Evolutionary conservation across 257 asterid species (phyloP), one percentile per base, ranked within the genome.

Genomic region (Catharanthus roseus): DNA sequence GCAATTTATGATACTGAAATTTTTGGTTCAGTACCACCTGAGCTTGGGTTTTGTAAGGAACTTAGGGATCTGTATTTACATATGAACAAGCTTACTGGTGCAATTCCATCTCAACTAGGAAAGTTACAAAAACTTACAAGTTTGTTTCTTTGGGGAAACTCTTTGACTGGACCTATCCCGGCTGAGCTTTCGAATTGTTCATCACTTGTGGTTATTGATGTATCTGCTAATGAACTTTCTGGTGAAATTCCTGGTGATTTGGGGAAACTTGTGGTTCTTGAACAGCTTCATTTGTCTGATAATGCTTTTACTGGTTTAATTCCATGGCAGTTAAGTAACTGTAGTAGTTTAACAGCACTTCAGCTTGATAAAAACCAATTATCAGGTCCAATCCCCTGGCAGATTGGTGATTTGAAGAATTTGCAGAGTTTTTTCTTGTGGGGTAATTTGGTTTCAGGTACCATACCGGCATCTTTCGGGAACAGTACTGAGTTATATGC

Each of bases 401-500:
- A 84, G 57, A 51, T 93, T n/a, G 96, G 96, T 4, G 77, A 84
- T 45, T 78, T 93, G n/a, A 89, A 89, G 86, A 69, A 84, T 62
- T 67, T 93, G 73, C 98, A 93, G 91, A 90, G 89, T 61, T 85
- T 93, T 49, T 86, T 86, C 86, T 74, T 93, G 75, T 93, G 98
- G 98, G 97, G 90, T 42, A 93, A 93, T 73, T 83, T 73, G 0
- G 89, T 90, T 28, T 89, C 98, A 0, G 98, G 98, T 3, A 85
- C 85, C 13, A 87, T 93, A 21, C 98, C 97, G 1, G 72, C 87
- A 0, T 83, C 88, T 4, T 85, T 93, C 15, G 95, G 95, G 65
- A 90, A 90, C 75, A 89, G 89, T 77, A 86, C 92, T 0, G 96
- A 93, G 74, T 85, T 93, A n/a, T 90, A 90, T 54, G 95, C 97